Conservation (phyloP, 768 basidiomycete species). For the Lactifluus piperatus region DNA sequence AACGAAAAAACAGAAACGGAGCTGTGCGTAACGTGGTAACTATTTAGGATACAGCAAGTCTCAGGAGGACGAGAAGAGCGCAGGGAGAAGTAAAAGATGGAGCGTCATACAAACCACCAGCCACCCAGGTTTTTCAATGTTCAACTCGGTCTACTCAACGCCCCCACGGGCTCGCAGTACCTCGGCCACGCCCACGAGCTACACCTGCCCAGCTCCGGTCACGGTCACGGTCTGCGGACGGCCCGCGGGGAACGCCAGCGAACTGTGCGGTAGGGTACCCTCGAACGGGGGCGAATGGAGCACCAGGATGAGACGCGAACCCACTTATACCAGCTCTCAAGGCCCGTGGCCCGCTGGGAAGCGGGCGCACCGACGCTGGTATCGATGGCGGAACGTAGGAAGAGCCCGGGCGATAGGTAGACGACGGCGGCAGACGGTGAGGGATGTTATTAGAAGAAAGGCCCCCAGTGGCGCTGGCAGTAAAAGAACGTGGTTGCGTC, state of each 20-base stretch:
- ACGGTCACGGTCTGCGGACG: constrained; percentile 19
- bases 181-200: constrained; percentile 14
- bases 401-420: constrained; percentile 15
- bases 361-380: constrained; percentile 13
- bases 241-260: constrained; percentile 16
- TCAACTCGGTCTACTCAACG: neutral
- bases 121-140: too few species aligned
- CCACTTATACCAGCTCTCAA: constrained; percentile 13
- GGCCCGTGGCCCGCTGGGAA: constrained; percentile 20
- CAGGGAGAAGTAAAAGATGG: neutral
- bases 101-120: neutral
- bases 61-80: neutral
- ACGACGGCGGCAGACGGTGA: constrained; percentile 15
- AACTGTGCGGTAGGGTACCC: constrained; percentile 7
- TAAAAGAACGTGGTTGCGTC: constrained; percentile 19
- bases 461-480: neutral
- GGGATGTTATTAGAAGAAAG: neutral
- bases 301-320: neutral
- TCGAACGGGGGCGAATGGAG: neutral
- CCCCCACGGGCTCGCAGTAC: constrained; percentile 15
- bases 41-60: neutral
- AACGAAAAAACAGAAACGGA: neutral
- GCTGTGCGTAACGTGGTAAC: neutral
- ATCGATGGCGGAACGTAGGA: constrained; percentile 13
- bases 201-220: constrained; percentile 15